phyloP scores from a whole-genome alignment of 495 filamentous ascomycete genomes.

The Hypoxylon subgilvum region DNA sequence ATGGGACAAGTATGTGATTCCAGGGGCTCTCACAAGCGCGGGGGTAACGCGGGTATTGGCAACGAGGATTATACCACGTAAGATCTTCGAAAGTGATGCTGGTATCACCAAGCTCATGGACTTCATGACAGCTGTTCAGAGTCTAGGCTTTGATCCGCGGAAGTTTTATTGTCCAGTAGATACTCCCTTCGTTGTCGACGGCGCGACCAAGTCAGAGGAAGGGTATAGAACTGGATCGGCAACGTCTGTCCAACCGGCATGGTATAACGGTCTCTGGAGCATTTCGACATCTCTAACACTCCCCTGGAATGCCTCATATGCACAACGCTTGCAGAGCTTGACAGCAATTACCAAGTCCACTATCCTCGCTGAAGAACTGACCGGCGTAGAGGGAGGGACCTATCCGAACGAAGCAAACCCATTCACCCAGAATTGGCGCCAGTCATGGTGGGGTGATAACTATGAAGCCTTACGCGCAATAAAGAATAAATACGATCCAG shows the following conservation, averaged over 20 bases:
- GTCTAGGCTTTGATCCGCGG: slow-evolving; percentile 31
- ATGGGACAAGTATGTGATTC: slow-evolving; percentile 47
- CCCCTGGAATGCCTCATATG: slow-evolving; percentile 47
- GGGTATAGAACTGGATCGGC: slow-evolving; percentile 21
- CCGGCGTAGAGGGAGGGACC: slow-evolving; percentile 49
- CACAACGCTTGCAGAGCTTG: slow-evolving; percentile 42
- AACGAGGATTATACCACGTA: slow-evolving; percentile 46
- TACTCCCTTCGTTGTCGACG: slow-evolving; percentile 25
- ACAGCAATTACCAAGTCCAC: slow-evolving; percentile 51
- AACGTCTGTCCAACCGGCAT: slow-evolving; percentile 54
- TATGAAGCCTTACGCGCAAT: slow-evolving; percentile 46
- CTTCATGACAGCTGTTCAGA: slow-evolving; percentile 21
- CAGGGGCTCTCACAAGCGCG: slow-evolving; percentile 39
- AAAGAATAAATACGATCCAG: slow-evolving; percentile 56
- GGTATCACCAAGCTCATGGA: slow-evolving; percentile 32
- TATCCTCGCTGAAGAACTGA: slow-evolving; percentile 52
- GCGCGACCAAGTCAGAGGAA: slow-evolving; percentile 9
- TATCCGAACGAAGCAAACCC: slow-evolving; percentile 58
- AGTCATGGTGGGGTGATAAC: slow-evolving; percentile 59
- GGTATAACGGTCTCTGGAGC: slow-evolving; percentile 51
- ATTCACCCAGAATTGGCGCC: slow-evolving; percentile 52
- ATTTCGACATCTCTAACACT: slow-evolving; percentile 44
- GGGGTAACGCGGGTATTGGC: slow-evolving; percentile 42
- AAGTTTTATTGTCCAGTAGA: slow-evolving; percentile 33
- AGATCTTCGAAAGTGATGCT: slow-evolving; percentile 28